Conservation (phyloP, 2,329 filamentous ascomycete genomes). For the Clarireedia hainanense region DNA sequence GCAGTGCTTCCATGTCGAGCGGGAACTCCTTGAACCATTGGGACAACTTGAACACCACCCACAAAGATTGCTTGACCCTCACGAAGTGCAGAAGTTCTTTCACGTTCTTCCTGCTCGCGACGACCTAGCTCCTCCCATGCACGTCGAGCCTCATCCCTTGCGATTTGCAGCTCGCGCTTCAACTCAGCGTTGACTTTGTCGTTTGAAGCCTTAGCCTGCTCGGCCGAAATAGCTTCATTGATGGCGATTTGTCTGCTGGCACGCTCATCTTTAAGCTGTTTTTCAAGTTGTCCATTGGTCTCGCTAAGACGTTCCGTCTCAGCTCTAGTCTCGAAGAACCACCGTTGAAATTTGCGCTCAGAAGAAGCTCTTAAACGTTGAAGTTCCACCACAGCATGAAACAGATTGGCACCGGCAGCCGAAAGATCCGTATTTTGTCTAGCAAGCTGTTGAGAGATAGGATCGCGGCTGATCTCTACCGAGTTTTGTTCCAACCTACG, state of each 20-base stretch:
- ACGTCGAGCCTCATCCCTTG: conserved; percentile 88
- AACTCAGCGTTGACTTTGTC: conserved; percentile 82
- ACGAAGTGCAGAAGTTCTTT: conserved; percentile 76
- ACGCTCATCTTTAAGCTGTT: conserved; percentile 66
- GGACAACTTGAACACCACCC: conserved; percentile 89
- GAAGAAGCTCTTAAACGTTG: conserved; percentile 90
- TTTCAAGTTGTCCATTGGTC: conserved; percentile 71
- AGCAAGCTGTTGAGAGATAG: conserved; percentile 78
- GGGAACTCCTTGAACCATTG: conserved; percentile 69
- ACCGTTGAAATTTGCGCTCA: conserved; percentile 94
- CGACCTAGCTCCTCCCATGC: conserved; percentile 97
- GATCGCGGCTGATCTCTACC: conserved; percentile 73
- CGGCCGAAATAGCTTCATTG: conserved; percentile 55
- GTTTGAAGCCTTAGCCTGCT: conserved; percentile 59
- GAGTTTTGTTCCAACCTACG: conserved; percentile 85
- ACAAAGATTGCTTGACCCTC: conserved; percentile 83
- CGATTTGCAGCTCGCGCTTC: conserved; percentile 87
- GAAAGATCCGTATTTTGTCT: conserved; percentile 96
- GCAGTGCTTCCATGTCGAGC: conserved; percentile 44
- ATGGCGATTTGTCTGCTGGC: conserved; percentile 60
- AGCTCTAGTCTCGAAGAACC: conserved; percentile 91
- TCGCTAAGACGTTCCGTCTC: conserved; percentile 84
- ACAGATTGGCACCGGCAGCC: conserved; percentile 90
- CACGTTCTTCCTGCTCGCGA: conserved; percentile 86
- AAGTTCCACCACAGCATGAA: conserved; percentile 93